These are phyloP conservation scores for Cytospora paraplurivora DNA, from an alignment of 2,329 filamentous ascomycete species.

Conservation along the genomic window DNA sequence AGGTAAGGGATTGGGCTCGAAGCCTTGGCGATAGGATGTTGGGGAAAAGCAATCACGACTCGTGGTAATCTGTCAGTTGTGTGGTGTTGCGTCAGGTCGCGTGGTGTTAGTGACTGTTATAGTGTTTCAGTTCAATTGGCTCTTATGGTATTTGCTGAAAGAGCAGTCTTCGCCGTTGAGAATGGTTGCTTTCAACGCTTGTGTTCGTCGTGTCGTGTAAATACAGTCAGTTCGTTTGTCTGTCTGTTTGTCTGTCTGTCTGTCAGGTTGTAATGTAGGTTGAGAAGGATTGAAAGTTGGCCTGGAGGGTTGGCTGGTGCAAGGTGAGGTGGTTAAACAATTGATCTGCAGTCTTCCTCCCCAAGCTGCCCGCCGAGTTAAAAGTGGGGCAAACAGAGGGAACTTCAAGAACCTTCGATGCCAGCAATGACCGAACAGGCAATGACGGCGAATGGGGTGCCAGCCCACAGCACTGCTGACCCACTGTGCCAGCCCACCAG, in stretches of 20 bases:
- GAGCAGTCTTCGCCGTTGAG: neutral
- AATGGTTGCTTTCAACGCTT: neutral
- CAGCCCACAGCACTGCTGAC: constrained; percentile 2
- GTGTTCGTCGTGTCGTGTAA: neutral
- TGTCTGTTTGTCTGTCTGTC: too few relatives aligned
- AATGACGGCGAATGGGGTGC: neutral
- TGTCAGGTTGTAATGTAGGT: neutral
- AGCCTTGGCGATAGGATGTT: constrained; percentile 7
- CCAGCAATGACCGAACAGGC: constrained; percentile 6
- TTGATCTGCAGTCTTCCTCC: constrained; percentile 2
- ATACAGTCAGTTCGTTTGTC: neutral
- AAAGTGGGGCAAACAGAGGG: constrained; percentile 19
- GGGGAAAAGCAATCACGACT: constrained; percentile 13
- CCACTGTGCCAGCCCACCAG: neutral
- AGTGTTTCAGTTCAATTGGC: constrained; percentile 1
- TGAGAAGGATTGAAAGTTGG: constrained; percentile 8
- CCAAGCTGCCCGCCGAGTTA: constrained; percentile 12
- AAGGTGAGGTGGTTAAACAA: constrained; percentile 8
- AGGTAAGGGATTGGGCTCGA: constrained; percentile 10
- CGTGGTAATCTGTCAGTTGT: constrained; percentile 5
- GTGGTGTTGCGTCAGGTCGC: constrained; percentile 17
- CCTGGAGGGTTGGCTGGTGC: neutral
- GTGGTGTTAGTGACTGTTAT: constrained; percentile 8
- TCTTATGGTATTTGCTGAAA: constrained; percentile 1
- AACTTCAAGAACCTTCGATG: constrained; percentile 27